Conservation (phyloP, 1,284 basidiomycete genomes). For the Trametes sp. region DNA sequence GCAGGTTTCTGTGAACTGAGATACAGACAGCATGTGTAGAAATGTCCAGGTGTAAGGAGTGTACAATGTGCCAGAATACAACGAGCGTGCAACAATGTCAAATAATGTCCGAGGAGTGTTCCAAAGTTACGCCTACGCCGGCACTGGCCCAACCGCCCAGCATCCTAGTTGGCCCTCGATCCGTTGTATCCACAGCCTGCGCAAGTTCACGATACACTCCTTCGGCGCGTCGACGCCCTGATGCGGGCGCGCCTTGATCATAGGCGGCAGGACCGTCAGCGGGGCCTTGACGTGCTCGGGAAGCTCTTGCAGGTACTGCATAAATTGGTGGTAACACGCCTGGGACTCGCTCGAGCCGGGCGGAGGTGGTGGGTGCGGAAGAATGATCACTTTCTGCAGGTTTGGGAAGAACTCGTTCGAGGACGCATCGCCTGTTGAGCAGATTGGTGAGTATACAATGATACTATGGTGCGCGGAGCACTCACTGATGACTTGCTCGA, state of each 20-base stretch:
- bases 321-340: constrained; percentile 16
- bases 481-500: constrained; percentile 25
- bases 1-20: not conserved
- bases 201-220: constrained; percentile 19
- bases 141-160: constrained; percentile 13
- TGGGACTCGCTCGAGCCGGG: not conserved
- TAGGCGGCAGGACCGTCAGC: constrained; percentile 16
- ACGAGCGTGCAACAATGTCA: not conserved
- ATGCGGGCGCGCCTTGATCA: constrained; percentile 3
- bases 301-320: constrained; percentile 10
- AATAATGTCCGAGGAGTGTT: not conserved
- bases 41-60: not conserved
- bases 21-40: not conserved
- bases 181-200: constrained; percentile 22
- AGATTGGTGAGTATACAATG: not conserved
- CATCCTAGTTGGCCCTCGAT: constrained; percentile 22
- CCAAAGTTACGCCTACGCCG: not conserved
- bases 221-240: constrained; percentile 18
- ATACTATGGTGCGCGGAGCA: not conserved
- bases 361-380: constrained; percentile 24
- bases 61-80: too few relatives aligned
- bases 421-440: constrained; percentile 8
- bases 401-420: constrained; percentile 20
- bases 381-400: constrained; percentile 19
- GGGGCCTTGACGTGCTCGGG: constrained; percentile 16